Percentiles rank a stretch among this genome's conserved stretches.
These are phyloP conservation scores for Boletellus deceptivus DNA, from an alignment of 1,284 basidiomycete species.

Conservation along the genomic window DNA sequence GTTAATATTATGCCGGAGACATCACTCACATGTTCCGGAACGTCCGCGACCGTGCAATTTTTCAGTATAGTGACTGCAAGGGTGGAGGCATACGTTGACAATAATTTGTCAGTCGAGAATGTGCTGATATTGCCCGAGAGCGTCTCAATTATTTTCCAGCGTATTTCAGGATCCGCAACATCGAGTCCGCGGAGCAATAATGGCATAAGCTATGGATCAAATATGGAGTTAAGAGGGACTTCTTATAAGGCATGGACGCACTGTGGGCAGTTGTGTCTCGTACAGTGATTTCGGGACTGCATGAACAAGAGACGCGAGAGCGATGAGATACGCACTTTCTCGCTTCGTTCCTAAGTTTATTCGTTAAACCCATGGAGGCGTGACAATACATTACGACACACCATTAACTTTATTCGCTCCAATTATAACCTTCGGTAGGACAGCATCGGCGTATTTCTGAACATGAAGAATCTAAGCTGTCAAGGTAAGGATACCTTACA, in stretches of 20 bases:
- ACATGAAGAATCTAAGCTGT: constrained; percentile 70
- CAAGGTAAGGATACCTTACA: constrained; percentile 1
- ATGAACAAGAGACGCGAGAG: constrained; percentile 80
- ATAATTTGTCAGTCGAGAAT: constrained; percentile 47
- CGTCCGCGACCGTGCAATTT: constrained; percentile 49
- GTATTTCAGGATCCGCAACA: constrained; percentile 70
- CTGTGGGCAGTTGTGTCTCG: constrained; percentile 62
- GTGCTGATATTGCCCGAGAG: constrained; percentile 71
- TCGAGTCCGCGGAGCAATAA: constrained; percentile 84
- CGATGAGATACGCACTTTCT: constrained; percentile 78
- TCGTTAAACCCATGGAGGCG: constrained; percentile 2
- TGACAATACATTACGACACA: constrained; percentile 31
- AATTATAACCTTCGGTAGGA: constrained; percentile 74
- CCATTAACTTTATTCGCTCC: constrained; percentile 50
- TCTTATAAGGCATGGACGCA: constrained; percentile 34
- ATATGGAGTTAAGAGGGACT: constrained; percentile 1
- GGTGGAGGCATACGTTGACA: constrained; percentile 69
- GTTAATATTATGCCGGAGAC: background rate
- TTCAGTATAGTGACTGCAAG: constrained; percentile 73
- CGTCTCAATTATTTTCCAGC: constrained; percentile 79
- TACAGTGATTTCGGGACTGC: constrained; percentile 79
- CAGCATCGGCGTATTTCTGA: constrained; percentile 77
- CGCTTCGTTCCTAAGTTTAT: constrained; percentile 40
- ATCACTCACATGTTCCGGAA: constrained; percentile 53
- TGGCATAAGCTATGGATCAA: constrained; percentile 72